These are phyloP conservation scores for Xylaria venustula DNA, from an alignment of 495 filamentous ascomycete genomes.

Conservation along the genomic window DNA sequence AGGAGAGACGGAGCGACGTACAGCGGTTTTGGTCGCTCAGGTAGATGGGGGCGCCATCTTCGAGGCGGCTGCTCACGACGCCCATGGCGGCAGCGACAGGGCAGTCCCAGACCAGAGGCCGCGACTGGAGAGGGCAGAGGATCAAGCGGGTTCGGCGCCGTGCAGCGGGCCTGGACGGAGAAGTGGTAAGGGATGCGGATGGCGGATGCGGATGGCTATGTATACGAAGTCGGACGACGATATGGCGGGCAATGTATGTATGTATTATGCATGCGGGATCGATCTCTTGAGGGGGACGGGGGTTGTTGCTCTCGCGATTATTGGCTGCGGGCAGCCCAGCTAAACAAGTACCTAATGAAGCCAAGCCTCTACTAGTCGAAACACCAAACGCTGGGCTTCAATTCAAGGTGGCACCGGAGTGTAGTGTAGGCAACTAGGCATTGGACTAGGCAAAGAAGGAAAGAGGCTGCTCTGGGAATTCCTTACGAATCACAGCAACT, in stretches of 20 bases:
- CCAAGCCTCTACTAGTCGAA: slow-evolving; percentile 7
- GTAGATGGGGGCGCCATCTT: slow-evolving; percentile 79
- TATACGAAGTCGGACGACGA: not conserved
- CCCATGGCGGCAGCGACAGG: slow-evolving; percentile 63
- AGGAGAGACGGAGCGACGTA: slow-evolving; percentile 45
- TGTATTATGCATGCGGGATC: slow-evolving; percentile 17
- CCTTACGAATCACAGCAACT: no score
- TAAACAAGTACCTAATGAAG: slow-evolving; percentile 8
- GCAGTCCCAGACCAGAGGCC: slow-evolving; percentile 1
- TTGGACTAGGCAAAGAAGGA: no score
- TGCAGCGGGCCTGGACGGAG: not conserved
- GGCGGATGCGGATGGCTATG: not conserved
- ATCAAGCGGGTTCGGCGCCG: not conserved
- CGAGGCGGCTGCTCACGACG: slow-evolving; percentile 84
- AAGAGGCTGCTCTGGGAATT: no score
- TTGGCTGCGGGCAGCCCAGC: slow-evolving; percentile 12
- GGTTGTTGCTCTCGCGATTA: slow-evolving; percentile 12
- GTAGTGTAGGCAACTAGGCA: no score
- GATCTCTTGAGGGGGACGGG: slow-evolving; percentile 13
- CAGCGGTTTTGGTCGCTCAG: slow-evolving; percentile 88
- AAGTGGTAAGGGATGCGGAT: not conserved
- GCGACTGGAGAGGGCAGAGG: not conserved
- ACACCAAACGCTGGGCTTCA: not conserved
- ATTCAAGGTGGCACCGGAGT: no score
- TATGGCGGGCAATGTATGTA: slow-evolving; percentile 10